phyloP scores from a whole-genome alignment of 345 rosid species.

The Zanthoxylum bungeanum region DNA sequence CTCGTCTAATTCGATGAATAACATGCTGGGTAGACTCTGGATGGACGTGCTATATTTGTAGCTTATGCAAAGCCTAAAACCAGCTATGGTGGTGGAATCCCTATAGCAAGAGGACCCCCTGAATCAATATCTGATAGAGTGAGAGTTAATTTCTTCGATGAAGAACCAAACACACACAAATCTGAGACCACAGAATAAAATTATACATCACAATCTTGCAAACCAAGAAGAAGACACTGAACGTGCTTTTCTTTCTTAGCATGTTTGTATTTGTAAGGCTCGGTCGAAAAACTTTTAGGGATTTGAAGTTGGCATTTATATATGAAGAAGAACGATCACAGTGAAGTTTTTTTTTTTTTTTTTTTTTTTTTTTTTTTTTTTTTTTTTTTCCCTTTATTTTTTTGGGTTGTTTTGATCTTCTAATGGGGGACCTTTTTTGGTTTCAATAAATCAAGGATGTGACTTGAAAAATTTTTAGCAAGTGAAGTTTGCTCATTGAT shows the following conservation, averaged over 20 bases:
- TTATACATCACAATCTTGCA: neutral
- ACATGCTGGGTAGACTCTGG: conserved; percentile 40
- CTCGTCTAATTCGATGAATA: conserved; percentile 1
- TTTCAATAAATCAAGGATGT: no score
- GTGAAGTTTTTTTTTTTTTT: neutral
- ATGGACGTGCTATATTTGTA: conserved; percentile 69
- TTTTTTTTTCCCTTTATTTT: no score
- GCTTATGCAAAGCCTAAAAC: conserved; percentile 64
- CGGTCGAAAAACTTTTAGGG: neutral
- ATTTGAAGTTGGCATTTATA: neutral
- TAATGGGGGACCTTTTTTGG: neutral
- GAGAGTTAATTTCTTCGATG: neutral
- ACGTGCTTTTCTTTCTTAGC: neutral
- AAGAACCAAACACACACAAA: neutral
- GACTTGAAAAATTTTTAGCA: no score
- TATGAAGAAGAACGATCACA: neutral
- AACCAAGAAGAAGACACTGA: neutral
- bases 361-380: neutral
- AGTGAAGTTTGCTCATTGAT: no score
- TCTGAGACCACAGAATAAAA: neutral
- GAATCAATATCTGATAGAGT: conserved; percentile 18
- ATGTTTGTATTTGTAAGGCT: neutral
- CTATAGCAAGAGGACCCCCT: conserved; percentile 88
- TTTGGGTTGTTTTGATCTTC: no score
- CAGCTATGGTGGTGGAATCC: conserved; percentile 36